Evolutionary conservation across 768 basidiomycete species (phyloP).

Genomic region (Tylopilus vinaceipallidus): DNA sequence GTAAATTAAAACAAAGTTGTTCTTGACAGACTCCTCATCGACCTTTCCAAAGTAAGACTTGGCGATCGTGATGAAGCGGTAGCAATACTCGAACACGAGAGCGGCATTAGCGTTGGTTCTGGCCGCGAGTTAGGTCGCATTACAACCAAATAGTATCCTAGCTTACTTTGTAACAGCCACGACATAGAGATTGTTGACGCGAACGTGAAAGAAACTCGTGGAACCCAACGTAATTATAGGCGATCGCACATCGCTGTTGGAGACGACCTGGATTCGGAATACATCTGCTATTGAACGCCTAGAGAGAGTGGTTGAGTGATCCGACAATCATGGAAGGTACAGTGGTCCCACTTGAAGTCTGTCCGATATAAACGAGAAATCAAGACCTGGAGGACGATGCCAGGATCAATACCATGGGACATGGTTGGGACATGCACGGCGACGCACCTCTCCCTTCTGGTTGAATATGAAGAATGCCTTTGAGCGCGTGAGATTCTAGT

Average conservation of each 20-base stretch:
- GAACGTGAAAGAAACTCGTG: constrained; percentile 98
- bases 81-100: constrained; percentile 96
- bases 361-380: constrained; percentile 95
- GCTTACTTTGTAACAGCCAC: constrained; percentile 93
- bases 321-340: not conserved
- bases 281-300: constrained; percentile 97
- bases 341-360: constrained; percentile 82
- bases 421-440: not conserved
- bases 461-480: constrained; percentile 99
- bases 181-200: constrained; percentile 93
- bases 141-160: not conserved
- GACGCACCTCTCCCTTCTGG: constrained; percentile 92
- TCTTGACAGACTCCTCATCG: constrained; percentile 97
- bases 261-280: constrained; percentile 98
- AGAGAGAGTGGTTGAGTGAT: constrained; percentile 6
- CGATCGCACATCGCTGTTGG: constrained; percentile 93
- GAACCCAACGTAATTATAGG: constrained; percentile 98
- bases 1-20: constrained; percentile 98
- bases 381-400: constrained; percentile 59
- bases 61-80: constrained; percentile 92
- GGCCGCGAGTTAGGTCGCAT: not conserved
- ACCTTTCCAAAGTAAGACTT: constrained; percentile 98
- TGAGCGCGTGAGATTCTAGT: constrained; percentile 3
- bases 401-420: constrained; percentile 2
- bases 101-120: constrained; percentile 98